Base-by-base conservation (phyloP, 495 filamentous ascomycete genomes). In the Penicillium paradoxum region DNA sequence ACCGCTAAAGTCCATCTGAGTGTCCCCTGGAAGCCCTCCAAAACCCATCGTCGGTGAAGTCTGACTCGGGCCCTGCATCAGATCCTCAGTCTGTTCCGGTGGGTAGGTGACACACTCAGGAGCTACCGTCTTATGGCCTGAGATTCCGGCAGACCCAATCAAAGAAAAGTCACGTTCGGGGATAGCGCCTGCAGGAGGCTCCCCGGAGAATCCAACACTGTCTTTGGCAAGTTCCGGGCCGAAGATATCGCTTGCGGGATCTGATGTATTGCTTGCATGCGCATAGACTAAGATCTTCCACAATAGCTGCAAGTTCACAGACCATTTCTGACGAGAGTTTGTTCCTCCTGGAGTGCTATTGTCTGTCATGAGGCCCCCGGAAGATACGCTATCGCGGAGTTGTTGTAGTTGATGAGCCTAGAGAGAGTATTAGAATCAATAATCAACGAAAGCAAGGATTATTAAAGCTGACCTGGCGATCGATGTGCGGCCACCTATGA, bases 131-230 rank as follows among this genome's bases (percentile, higher is more conserved):
- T 61, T 65, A 42, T 71, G 68, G 5, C 66, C 68, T 39, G 68
- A 65, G 6, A 71, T 69, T 0, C 68, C 68, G 29, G 66, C 68
- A 0, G 68, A 71, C 29, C 68, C 68, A 51, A 71, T 62, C 9
- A 71, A 48, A 10, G 68, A 49, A 27, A 71, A 66, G 18, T 67
- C 67, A 4, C 56, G 66, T 8, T 66, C 68, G 2, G 58, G 52
- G 36, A 65, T 62, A 29, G 42, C 48, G 32, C 46, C 42, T 3
- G 45, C 32, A 6, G 50, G 45, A 27, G 53, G 34, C 19, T 49
- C 30, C 6, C 48, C 40, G 22, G 53, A 45, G 21, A 37, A 30
- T n/a, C 51, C 54, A 11, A 53, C 11, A 27, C 38, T 65, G 30
- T 56, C 56, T 36, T 64, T 59, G 7, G 57, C 54, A 36, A 71